A percentile compares a stretch with the other conserved stretches of the same genome.
These are phyloP conservation scores for Podospora comata DNA, from an alignment of 495 filamentous ascomycete species.

Conservation along the genomic window DNA sequence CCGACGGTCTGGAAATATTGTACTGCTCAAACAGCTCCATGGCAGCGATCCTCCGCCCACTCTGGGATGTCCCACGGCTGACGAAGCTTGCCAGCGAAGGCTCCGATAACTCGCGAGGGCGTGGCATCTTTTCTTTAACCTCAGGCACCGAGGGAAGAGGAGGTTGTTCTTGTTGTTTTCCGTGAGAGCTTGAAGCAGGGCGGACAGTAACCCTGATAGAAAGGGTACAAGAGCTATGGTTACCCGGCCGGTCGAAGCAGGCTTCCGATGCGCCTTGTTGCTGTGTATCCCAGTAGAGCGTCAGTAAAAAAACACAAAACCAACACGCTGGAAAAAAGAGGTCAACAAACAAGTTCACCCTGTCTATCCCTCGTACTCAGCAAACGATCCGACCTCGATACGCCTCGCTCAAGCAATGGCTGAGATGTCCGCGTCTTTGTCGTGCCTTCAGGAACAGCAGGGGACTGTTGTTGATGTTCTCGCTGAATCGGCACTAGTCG, in stretches of 20 bases:
- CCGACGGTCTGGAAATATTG: conserved; percentile 34
- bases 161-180: background rate
- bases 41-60: conserved; percentile 27
- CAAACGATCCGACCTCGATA: background rate
- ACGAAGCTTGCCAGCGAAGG: conserved; percentile 12
- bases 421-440: conserved; percentile 16
- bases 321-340: background rate
- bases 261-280: conserved; percentile 22
- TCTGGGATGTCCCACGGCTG: conserved; percentile 5
- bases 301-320: background rate
- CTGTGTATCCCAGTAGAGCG: no score
- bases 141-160: background rate
- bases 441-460: conserved; percentile 6
- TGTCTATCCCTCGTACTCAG: background rate
- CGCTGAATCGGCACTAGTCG: background rate
- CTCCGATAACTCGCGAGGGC: conserved; percentile 8
- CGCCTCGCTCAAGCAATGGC: background rate
- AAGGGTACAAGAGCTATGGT: conserved; percentile 21
- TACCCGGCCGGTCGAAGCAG: conserved; percentile 25
- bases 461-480: background rate
- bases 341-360: background rate
- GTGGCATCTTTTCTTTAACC: background rate
- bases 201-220: background rate
- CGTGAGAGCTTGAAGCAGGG: background rate
- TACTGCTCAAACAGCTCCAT: conserved; percentile 38